Evolutionary conservation across 1,284 basidiomycete species (phyloP).

Genomic region (Boletellus sp.): DNA sequence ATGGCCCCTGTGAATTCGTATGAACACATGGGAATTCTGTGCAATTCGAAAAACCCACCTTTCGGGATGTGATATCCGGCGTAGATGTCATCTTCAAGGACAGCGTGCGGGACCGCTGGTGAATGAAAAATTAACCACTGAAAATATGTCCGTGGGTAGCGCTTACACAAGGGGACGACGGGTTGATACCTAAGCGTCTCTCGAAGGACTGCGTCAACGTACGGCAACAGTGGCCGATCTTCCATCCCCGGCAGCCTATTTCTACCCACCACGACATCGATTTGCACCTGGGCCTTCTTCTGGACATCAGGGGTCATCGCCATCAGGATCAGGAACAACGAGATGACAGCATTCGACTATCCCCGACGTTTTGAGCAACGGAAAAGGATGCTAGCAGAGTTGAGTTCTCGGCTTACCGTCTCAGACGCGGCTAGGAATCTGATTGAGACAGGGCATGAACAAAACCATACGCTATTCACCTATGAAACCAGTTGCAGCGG

Average conservation of each 20-base stretch:
- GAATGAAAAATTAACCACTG: background rate
- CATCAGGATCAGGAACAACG: slow-evolving; percentile 34
- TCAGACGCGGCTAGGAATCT: slow-evolving; percentile 18
- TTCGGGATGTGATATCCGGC: slow-evolving; percentile 22
- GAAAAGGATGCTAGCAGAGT: too few species aligned
- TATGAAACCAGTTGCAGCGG: slow-evolving; percentile 22
- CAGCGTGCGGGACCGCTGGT: slow-evolving; percentile 21
- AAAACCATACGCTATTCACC: slow-evolving; percentile 5
- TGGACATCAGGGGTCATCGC: slow-evolving; percentile 29
- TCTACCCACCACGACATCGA: slow-evolving; percentile 29
- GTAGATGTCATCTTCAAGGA: slow-evolving; percentile 23
- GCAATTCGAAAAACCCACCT: slow-evolving; percentile 5
- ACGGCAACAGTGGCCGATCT: slow-evolving; percentile 29
- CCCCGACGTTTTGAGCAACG: background rate
- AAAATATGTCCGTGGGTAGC: background rate
- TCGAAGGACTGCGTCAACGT: slow-evolving; percentile 29
- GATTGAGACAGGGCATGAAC: background rate
- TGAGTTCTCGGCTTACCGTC: slow-evolving; percentile 12
- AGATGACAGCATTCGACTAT: slow-evolving; percentile 22
- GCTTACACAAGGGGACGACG: slow-evolving; percentile 9
- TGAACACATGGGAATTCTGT: background rate
- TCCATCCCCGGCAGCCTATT: slow-evolving; percentile 30
- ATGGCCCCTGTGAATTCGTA: slow-evolving; percentile 10
- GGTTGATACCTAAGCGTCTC: slow-evolving; percentile 20
- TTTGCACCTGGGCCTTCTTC: slow-evolving; percentile 28